phyloP scores from a whole-genome alignment of 106 monocot genomes.

The Dendrobium nobile region DNA sequence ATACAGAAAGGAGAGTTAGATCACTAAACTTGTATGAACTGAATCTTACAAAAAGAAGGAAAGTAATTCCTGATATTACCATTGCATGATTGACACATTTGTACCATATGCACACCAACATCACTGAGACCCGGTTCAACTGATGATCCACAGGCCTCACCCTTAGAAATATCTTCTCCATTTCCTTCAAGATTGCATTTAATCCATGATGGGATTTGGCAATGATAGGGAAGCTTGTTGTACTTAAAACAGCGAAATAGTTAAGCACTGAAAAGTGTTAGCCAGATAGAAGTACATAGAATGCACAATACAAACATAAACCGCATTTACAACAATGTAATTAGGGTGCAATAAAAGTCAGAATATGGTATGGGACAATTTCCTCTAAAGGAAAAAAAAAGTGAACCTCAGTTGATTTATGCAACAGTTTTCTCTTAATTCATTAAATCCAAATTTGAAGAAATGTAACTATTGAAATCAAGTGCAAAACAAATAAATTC shows the following conservation, averaged over 20 bases:
- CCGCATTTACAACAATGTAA: not conserved
- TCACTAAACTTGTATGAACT: not conserved
- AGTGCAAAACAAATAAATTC: not conserved
- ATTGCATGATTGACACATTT: conserved; percentile 16
- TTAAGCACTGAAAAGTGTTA: not conserved
- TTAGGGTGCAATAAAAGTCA: not conserved
- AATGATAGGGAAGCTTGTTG: conserved; percentile 47
- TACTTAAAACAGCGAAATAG: conserved; percentile 29
- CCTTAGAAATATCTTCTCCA: conserved; percentile 23
- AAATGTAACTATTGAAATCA: too few relatives aligned
- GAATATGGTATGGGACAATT: not conserved
- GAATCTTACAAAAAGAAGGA: not conserved
- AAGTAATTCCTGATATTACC: conserved; percentile 21
- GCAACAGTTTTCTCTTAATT: too few relatives aligned
- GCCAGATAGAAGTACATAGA: too few relatives aligned
- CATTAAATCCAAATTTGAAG: too few relatives aligned
- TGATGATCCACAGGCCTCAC: conserved; percentile 17
- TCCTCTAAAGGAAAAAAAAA: not conserved
- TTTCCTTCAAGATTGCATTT: conserved; percentile 53
- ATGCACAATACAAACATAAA: too few relatives aligned
- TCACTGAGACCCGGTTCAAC: conserved; percentile 17
- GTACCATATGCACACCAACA: conserved; percentile 13
- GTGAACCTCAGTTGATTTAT: too few relatives aligned
- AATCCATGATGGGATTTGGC: conserved; percentile 66
- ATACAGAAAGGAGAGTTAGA: not conserved